A percentile compares a stretch with the other conserved stretches of the same genome.
Conservation (phyloP, 1,139 yeast species). For the Taphrina deformans region DNA sequence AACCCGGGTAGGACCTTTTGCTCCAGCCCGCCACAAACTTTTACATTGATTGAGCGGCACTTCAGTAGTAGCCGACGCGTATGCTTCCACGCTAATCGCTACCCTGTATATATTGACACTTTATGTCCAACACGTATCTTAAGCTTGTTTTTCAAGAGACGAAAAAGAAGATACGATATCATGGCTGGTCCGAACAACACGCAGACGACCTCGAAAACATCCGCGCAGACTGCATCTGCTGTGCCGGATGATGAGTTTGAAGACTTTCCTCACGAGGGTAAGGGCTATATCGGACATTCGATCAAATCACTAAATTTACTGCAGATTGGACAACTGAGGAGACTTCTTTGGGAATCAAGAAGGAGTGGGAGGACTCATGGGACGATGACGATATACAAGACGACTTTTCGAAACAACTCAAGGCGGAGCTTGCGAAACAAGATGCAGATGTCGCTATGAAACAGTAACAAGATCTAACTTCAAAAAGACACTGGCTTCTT, state of each 20-base stretch:
- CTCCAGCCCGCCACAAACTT: too few species aligned
- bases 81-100: background rate
- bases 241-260: conserved; percentile 79
- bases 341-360: conserved; percentile 49
- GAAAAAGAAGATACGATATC: background rate
- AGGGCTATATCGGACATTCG: conserved; percentile 44
- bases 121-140: too few species aligned
- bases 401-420: conserved; percentile 70
- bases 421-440: conserved; percentile 47
- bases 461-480: too few species aligned
- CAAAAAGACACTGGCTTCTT: too few species aligned
- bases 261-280: conserved; percentile 84
- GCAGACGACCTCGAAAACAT: background rate
- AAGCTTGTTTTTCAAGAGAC: too few species aligned
- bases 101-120: too few species aligned
- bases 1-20: conserved; percentile 46
- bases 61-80: background rate
- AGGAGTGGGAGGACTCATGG: conserved; percentile 94
- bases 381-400: conserved; percentile 83
- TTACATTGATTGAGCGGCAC: background rate
- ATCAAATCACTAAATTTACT: background rate
- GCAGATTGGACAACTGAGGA: conserved; percentile 57
- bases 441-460: conserved; percentile 25
- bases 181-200: background rate
- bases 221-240: conserved; percentile 42